Evolutionary conservation across 371 early-diverging fungal species (phyloP).

Genomic region (Fennellomyces sp.): DNA sequence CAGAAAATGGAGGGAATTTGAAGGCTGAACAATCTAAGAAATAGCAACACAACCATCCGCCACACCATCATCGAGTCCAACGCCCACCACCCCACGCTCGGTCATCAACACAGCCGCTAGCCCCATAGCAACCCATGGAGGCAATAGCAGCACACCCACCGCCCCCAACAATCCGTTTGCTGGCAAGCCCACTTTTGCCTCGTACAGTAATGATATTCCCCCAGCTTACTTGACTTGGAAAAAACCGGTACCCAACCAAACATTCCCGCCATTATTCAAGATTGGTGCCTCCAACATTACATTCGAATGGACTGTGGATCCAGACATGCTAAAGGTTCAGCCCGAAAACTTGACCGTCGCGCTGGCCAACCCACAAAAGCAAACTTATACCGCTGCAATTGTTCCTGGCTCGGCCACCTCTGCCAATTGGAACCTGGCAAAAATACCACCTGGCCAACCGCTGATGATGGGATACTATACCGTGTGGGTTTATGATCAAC

Average conservation of each 20-base stretch:
- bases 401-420: constrained; percentile 45
- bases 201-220: constrained; percentile 38
- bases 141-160: neutral
- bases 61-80: neutral
- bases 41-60: neutral
- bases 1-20: too few species aligned
- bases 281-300: constrained; percentile 47
- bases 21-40: neutral
- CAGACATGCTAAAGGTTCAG: constrained; percentile 37
- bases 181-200: constrained; percentile 43
- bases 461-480: constrained; percentile 54
- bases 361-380: constrained; percentile 47
- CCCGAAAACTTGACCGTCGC: constrained; percentile 46
- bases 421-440: constrained; percentile 46
- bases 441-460: constrained; percentile 29
- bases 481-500: constrained; percentile 48
- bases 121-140: constrained; percentile 6
- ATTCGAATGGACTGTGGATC: constrained; percentile 47
- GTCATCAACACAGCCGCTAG: constrained; percentile 11
- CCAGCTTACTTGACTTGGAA: constrained; percentile 53
- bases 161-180: constrained; percentile 26
- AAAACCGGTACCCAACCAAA: constrained; percentile 50
- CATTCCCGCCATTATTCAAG: constrained; percentile 46
- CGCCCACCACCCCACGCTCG: neutral
- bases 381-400: constrained; percentile 40